Base-by-base conservation (phyloP, 1,284 basidiomycete genomes). In the Naganishia cerealis region DNA sequence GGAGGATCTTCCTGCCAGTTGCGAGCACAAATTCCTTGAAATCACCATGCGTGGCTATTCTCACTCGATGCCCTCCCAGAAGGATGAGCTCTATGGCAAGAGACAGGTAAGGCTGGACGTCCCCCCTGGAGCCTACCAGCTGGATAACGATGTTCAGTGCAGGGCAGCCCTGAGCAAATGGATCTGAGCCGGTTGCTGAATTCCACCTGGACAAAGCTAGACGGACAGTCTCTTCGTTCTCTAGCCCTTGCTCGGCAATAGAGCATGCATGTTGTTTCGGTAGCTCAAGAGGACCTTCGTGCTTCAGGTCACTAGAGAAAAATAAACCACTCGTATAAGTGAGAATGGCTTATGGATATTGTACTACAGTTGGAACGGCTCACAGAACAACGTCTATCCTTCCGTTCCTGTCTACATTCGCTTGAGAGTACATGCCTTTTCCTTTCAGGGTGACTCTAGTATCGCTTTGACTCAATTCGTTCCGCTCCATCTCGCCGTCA, bases 81-180 rank as follows among this genome's bases (percentile, higher is more conserved):
- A 67, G 50, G 21, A 83, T 75, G 1, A 90, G 79, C 16, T 81
- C 78, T 67, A 86, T 81, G 7, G 85, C 87, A 0, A 90, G 80
- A 0, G 87, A 87, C 21, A 89, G 79, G 74, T 87, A 89, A 0
- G 87, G 88, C 75, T 89, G 88, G 0, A 90, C 87, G 72, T 56
- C 71, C 85, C 87, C 86, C 74, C 86, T 78, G 71, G 85, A 86
- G 1, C 87, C 86, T 13, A 87, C 86, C 65, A 87, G 85, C 84
- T 87, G 86, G 57, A 87, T 85, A 54, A 87, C 84, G 38, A 88
- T 85, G 71, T 82, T 86, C 75, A 88, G 74, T 5, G 67, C 67
- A 0, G 86, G 86, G 62, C 79, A 81, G n/a, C 77, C 70, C 33
- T 50, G 39, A 3, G 77, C 75, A 58, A 76, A 80, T 80, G 62